A percentile compares a stretch with the other conserved stretches of the same genome.
phyloP scores from a whole-genome alignment of 1,284 basidiomycete genomes.

The Leucoagaricus sp. region DNA sequence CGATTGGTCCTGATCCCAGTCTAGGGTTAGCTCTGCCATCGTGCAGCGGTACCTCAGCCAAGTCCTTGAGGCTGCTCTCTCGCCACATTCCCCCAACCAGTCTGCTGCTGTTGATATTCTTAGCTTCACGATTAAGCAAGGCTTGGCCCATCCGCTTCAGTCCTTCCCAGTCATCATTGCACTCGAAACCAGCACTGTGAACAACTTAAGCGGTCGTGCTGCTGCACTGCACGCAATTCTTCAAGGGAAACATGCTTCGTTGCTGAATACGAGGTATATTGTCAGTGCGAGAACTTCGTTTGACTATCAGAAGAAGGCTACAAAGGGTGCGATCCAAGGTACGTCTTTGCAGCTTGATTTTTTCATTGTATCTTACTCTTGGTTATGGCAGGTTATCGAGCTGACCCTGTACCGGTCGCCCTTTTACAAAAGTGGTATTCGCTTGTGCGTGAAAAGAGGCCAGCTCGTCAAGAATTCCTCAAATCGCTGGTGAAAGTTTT shows the following conservation, averaged over 20 bases:
- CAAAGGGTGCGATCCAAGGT: slow-evolving; percentile 52
- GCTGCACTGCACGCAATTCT: slow-evolving; percentile 80
- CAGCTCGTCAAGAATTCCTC: slow-evolving; percentile 83
- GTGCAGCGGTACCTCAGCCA: slow-evolving; percentile 89
- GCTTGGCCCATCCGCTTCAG: slow-evolving; percentile 93
- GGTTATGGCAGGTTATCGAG: slow-evolving; percentile 58
- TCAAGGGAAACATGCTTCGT: slow-evolving; percentile 86
- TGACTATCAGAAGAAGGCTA: slow-evolving; percentile 76
- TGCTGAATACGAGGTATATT: slow-evolving; percentile 85
- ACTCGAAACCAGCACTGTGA: slow-evolving; percentile 81
- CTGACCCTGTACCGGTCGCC: slow-evolving; percentile 63
- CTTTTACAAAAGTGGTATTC: slow-evolving; percentile 90
- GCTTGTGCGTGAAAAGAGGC: slow-evolving; percentile 88
- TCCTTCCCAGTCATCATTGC: slow-evolving; percentile 93
- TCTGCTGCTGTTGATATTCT: slow-evolving; percentile 88
- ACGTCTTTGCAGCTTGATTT: slow-evolving; percentile 14
- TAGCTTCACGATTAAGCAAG: slow-evolving; percentile 91
- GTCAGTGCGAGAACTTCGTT: slow-evolving; percentile 81
- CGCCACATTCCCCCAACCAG: slow-evolving; percentile 72
- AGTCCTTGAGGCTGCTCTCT: slow-evolving; percentile 82
- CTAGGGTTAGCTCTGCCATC: slow-evolving; percentile 88
- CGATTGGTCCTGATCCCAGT: slow-evolving; percentile 8
- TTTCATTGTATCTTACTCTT: neutral
- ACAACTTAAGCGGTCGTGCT: slow-evolving; percentile 70
- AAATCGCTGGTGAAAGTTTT: slow-evolving; percentile 82